phyloP scores from a whole-genome alignment of 305 asterid species.

The Fraxinus xanthoxyloides region DNA sequence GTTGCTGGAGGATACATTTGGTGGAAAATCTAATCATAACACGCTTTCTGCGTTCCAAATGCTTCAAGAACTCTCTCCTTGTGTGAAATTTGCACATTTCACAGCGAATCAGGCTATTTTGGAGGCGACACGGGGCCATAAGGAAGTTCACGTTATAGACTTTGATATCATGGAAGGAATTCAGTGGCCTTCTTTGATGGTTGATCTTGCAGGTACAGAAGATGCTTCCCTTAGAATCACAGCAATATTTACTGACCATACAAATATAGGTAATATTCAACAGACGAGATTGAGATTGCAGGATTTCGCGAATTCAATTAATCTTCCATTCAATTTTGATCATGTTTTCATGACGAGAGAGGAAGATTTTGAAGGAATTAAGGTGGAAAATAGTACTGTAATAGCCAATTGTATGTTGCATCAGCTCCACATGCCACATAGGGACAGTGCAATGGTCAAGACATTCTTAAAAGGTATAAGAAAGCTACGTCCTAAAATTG shows the following conservation, averaged over 20 bases:
- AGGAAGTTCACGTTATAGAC: constrained; percentile 37
- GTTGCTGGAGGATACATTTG: background rate
- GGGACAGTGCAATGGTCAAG: constrained; percentile 21
- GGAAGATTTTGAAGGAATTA: constrained; percentile 23
- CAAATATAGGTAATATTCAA: background rate
- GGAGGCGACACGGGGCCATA: constrained; percentile 29
- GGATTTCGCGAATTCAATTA: constrained; percentile 40
- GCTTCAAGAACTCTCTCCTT: constrained; percentile 41
- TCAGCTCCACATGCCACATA: constrained; percentile 39
- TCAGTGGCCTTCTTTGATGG: constrained; percentile 48
- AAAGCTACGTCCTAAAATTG: constrained; percentile 29
- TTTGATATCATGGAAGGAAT: constrained; percentile 43
- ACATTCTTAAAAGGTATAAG: constrained; percentile 34
- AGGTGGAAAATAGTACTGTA: constrained; percentile 13
- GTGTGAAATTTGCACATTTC: constrained; percentile 41
- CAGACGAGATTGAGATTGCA: constrained; percentile 33
- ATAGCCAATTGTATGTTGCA: constrained; percentile 37
- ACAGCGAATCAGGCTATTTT: constrained; percentile 47
- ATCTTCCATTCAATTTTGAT: constrained; percentile 32
- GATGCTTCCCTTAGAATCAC: constrained; percentile 35
- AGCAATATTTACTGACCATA: constrained; percentile 19
- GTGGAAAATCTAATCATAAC: background rate
- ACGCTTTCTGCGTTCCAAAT: constrained; percentile 33
- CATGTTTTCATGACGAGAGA: constrained; percentile 22
- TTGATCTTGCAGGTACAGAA: constrained; percentile 25